Evolutionary conservation across 2,329 filamentous ascomycete species (phyloP), one percentile per base, ranked within the genome.

Genomic region (Neonectria hederae): DNA sequence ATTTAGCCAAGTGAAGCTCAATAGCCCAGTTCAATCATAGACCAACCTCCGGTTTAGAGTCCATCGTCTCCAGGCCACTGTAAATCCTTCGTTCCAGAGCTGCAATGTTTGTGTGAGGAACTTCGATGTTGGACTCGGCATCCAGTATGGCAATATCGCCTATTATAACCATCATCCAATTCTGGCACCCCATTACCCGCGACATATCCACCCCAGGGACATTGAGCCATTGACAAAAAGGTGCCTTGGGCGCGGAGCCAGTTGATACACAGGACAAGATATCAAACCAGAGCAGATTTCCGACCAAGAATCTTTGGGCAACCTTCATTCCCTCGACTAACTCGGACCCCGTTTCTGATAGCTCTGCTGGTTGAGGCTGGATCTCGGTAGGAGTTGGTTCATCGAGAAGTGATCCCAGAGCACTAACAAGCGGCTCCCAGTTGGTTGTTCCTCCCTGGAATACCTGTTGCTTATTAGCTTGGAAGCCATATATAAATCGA

Each of bases 211-310:
- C 66, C 0, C 54, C 59, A 0, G 52, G 59, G 5, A 24, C 19
- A 0, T 26, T 30, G 0, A 73, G 43, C 67, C 67, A 71, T 42
- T 65, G 53, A 10, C 55, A 55, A 22, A 67, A 69, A 0, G 63
- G 40, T 13, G 68, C 17, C 1, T 52, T 54, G 0, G 70, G 71
- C 1, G 60, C 19, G 1, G 43, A 52, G 1, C 63, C 65, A 0
- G 62, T 71, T 1, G 71, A 62, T 0, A 68, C 51, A 2, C 66
- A 69, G 0, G 69, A 63, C 0, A 71, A 30, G 3, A 74, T 43
- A 1, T 74, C 70, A 1, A 74, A 64, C 71, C 71, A 74, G 5
- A 74, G 30, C 3, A 73, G 48, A 2, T 67, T 68, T 0, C 59
- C 54, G 0, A 73, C 46, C 1, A 69, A 46, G 28, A 73, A 74